These are phyloP conservation scores for Coemansia sp. DNA, from an alignment of 192 early-diverging fungal genomes.

Conservation along the genomic window DNA sequence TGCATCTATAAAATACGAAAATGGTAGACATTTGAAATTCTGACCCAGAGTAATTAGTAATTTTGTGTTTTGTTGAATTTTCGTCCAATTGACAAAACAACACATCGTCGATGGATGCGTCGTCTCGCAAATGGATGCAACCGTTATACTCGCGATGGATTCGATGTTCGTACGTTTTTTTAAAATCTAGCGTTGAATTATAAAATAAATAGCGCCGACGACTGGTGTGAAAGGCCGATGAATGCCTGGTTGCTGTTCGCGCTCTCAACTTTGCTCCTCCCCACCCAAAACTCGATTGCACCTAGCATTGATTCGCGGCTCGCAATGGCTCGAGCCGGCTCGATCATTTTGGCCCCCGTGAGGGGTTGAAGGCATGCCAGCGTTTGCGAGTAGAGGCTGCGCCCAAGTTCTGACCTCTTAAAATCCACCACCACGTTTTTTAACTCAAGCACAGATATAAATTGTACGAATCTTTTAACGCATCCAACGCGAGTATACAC, in stretches of 20 bases:
- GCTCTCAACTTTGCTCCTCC: neutral
- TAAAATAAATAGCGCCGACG: neutral
- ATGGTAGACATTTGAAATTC: neutral
- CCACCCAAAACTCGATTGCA: neutral
- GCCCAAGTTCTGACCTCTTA: constrained; percentile 1
- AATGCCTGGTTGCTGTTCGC: neutral
- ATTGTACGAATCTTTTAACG: neutral
- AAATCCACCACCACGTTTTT: neutral
- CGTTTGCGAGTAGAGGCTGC: neutral
- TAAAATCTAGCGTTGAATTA: constrained; percentile 2
- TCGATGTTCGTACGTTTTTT: constrained; percentile 6
- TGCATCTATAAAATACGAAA: constrained; percentile 61
- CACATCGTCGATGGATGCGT: neutral
- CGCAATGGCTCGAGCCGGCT: neutral
- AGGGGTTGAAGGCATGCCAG: neutral
- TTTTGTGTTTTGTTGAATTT: neutral
- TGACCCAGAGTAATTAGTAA: neutral
- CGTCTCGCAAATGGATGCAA: neutral
- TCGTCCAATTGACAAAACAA: neutral
- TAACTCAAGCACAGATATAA: constrained; percentile 1
- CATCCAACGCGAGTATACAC: neutral
- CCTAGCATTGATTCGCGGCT: constrained; percentile 1
- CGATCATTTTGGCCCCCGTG: neutral
- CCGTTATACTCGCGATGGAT: constrained; percentile 2
- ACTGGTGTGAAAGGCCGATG: constrained; percentile 1